Evolutionary conservation across 23 red algal genomes (phyloP), one percentile per base, ranked within the genome.

Genomic region (Gracilariopsis chorda): DNA sequence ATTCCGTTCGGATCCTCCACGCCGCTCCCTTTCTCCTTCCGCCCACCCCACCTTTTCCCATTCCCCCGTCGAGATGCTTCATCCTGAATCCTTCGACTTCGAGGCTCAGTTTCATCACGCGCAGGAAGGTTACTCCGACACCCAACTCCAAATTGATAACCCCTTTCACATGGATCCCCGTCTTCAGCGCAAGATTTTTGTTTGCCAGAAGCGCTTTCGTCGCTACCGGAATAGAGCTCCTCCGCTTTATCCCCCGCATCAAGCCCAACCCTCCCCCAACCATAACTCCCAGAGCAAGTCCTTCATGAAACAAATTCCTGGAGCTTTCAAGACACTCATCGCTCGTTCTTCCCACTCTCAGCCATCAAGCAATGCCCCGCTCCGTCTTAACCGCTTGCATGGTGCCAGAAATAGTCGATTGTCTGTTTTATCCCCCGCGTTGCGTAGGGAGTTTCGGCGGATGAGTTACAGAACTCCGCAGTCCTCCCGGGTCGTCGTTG

Each of bases 61-160:
- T n/a, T n/a, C n/a, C n/a, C n/a, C n/a, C n/a, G n/a, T n/a, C 67
- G 67, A 39, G 6, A 73, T 73, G 67, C 67, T 73, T 73, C 67
- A 42, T n/a, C 12, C 67, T 4, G 16, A 36, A 23, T 73, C 67
- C 30, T 83, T 63, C 49, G 78, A 83, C 17, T 83, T 83, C 4
- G 78, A 83, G 23, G 78, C 78, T 49, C 78, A 83, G 78, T 83
- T 83, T 64, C 78, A 65, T 29, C 78, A 83, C 51, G 52, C 47
- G 19, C 67, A 73, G 67, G 59, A 63, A 53, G 59, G 78, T 7
- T 59, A 83, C 44, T 83, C 53, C 53, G 78, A 83, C 49, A 42
- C 30, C 35, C 10, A 33, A 29, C 19, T 63, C 47, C 34, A 39
- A 10, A 63, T 63, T 39, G 78, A 83, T 40, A 17, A 23, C 55